Conservation (phyloP, 1,284 basidiomycete genomes). For the Sanghuangporus weigelae region DNA sequence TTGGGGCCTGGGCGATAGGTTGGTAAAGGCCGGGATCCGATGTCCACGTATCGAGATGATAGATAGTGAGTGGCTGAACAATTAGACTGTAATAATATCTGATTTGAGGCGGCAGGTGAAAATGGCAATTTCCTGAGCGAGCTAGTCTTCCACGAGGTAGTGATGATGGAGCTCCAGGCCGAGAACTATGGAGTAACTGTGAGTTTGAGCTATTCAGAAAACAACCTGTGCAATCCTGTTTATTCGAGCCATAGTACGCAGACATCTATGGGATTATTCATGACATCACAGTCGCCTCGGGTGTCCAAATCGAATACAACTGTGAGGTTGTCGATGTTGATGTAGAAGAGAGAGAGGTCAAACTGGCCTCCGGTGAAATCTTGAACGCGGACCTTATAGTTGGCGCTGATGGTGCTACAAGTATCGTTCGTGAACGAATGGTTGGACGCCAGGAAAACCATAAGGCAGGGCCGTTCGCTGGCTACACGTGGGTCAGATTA, state of each 20-base stretch:
- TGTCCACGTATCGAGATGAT: slow-evolving; percentile 6
- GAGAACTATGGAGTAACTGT: slow-evolving; percentile 11
- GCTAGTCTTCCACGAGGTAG: slow-evolving; percentile 11
- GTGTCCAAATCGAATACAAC: slow-evolving; percentile 38
- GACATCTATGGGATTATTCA: slow-evolving; percentile 44
- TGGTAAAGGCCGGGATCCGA: slow-evolving; percentile 16
- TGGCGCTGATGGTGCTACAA: slow-evolving; percentile 54
- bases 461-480: slow-evolving; percentile 8
- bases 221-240: background rate
- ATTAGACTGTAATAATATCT: background rate
- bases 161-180: slow-evolving; percentile 16
- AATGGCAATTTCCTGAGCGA: slow-evolving; percentile 5
- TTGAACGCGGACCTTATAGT: slow-evolving; percentile 52
- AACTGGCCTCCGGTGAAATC: slow-evolving; percentile 40
- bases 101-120: background rate
- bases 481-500: slow-evolving; percentile 11
- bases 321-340: slow-evolving; percentile 31
- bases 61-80: background rate
- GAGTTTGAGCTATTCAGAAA: background rate
- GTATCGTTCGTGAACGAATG: slow-evolving; percentile 26
- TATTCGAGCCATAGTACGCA: slow-evolving; percentile 30
- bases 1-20: slow-evolving; percentile 42
- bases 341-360: slow-evolving; percentile 32
- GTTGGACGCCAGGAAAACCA: background rate
- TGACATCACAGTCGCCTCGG: slow-evolving; percentile 38